Evolutionary conservation across 2,329 filamentous ascomycete species (phyloP).

Genomic region (Pyrenochaeta sp.): DNA sequence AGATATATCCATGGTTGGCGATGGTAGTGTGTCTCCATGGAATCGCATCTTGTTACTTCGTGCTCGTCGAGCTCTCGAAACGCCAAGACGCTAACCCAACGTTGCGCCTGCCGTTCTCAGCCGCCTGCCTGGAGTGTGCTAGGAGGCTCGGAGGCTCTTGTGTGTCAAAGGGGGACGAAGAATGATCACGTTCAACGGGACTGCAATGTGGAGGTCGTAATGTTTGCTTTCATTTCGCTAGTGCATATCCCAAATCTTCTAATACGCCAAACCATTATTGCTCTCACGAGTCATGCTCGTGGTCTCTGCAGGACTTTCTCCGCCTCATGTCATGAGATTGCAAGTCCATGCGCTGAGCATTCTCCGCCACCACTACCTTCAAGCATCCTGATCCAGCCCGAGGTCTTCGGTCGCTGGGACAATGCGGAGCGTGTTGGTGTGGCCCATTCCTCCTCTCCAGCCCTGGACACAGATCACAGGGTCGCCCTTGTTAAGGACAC

Average conservation of each 20-base stretch:
- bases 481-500: conserved; percentile 75
- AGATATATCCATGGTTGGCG: conserved; percentile 46
- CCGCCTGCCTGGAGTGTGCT: background rate
- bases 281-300: conserved; percentile 33
- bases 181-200: conserved; percentile 8
- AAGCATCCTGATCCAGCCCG: conserved; percentile 58
- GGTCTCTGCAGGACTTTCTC: conserved; percentile 20
- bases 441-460: conserved; percentile 90
- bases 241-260: conserved; percentile 30
- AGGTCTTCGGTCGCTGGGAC: conserved; percentile 60
- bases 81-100: conserved; percentile 15
- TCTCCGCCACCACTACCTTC: conserved; percentile 14
- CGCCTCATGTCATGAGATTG: conserved; percentile 22
- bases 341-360: conserved; percentile 9
- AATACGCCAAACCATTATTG: conserved; percentile 30
- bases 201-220: conserved; percentile 1
- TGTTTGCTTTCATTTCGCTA: conserved; percentile 30
- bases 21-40: conserved; percentile 32
- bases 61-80: conserved; percentile 12
- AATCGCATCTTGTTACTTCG: conserved; percentile 19
- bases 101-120: background rate
- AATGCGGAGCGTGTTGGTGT: conserved; percentile 78
- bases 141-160: too few species aligned
- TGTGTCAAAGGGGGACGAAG: too few species aligned
- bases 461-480: conserved; percentile 85